Percentiles rank a stretch among this genome's conserved stretches.
Evolutionary conservation across 352 stramenopile species (phyloP).

Genomic region (Globisporangium heterothallicum): DNA sequence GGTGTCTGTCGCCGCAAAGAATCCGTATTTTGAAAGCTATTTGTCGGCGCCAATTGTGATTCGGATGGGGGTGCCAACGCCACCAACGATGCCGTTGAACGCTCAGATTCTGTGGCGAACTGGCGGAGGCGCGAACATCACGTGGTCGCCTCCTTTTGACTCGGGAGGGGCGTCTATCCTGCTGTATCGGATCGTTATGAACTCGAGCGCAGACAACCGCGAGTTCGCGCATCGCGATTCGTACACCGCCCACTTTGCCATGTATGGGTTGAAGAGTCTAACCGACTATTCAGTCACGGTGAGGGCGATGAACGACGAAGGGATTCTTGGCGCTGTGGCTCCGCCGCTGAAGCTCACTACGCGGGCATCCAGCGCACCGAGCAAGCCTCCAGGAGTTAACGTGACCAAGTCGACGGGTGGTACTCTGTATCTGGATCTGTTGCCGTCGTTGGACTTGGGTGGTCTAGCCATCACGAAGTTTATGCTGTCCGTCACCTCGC

Average conservation of each 20-base stretch:
- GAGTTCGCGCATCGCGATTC: constrained; percentile 8
- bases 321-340: constrained; percentile 20
- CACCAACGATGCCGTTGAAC: constrained; percentile 19
- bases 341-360: constrained; percentile 21
- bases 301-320: constrained; percentile 28
- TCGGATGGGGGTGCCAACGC: constrained; percentile 22
- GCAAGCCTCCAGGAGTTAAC: constrained; percentile 23
- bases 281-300: constrained; percentile 31
- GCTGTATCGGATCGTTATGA: constrained; percentile 28
- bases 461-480: constrained; percentile 25
- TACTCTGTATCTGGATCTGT: constrained; percentile 31
- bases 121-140: constrained; percentile 37
- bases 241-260: not conserved
- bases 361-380: constrained; percentile 23
- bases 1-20: constrained; percentile 27
- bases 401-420: constrained; percentile 32
- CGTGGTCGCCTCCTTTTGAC: constrained; percentile 39
- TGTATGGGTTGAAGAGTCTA: constrained; percentile 25
- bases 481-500: constrained; percentile 25
- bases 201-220: not conserved
- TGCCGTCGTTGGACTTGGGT: constrained; percentile 28
- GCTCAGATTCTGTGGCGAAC: constrained; percentile 23
- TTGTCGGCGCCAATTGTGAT: constrained; percentile 14
- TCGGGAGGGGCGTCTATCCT: constrained; percentile 28
- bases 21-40: constrained; percentile 13